Conservation (phyloP, 2,329 filamentous ascomycete species). For the Helminthosporium solani region DNA sequence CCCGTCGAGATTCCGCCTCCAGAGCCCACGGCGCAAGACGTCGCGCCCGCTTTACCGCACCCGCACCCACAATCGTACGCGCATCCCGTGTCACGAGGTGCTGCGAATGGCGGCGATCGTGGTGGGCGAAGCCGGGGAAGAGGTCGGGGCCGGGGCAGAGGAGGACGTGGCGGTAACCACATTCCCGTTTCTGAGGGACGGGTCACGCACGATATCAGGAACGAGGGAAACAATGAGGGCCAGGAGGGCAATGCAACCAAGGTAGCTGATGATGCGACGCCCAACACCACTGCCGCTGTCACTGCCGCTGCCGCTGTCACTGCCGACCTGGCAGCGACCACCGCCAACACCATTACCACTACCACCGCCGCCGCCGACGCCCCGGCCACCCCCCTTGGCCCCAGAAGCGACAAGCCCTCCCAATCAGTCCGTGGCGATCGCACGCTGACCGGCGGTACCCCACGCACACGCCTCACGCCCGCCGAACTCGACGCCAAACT, state of each 20-base stretch:
- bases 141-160: slow-evolving; percentile 9
- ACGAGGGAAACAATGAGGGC: slow-evolving; percentile 17
- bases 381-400: slow-evolving; percentile 14
- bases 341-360: slow-evolving; percentile 5
- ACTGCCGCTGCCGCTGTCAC: no score
- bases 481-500: slow-evolving; percentile 63
- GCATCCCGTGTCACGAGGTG: slow-evolving; percentile 28
- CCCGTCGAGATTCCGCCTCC: slow-evolving; percentile 21
- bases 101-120: slow-evolving; percentile 27
- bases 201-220: slow-evolving; percentile 10
- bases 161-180: slow-evolving; percentile 15
- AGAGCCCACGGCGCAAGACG: slow-evolving; percentile 22
- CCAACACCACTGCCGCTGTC: no score
- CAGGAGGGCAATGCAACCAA: slow-evolving; percentile 23
- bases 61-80: slow-evolving; percentile 20
- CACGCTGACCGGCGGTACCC: slow-evolving; percentile 34
- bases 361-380: slow-evolving; percentile 4
- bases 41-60: slow-evolving; percentile 19
- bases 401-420: slow-evolving; percentile 19
- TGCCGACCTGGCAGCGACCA: no score
- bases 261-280: no score
- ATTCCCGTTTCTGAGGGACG: slow-evolving; percentile 11
- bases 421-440: slow-evolving; percentile 38
- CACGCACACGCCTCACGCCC: slow-evolving; percentile 56
- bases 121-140: slow-evolving; percentile 29